These are phyloP conservation scores for Linnemannia schmuckeri DNA, from an alignment of 192 early-diverging fungal species.

Conservation along the genomic window DNA sequence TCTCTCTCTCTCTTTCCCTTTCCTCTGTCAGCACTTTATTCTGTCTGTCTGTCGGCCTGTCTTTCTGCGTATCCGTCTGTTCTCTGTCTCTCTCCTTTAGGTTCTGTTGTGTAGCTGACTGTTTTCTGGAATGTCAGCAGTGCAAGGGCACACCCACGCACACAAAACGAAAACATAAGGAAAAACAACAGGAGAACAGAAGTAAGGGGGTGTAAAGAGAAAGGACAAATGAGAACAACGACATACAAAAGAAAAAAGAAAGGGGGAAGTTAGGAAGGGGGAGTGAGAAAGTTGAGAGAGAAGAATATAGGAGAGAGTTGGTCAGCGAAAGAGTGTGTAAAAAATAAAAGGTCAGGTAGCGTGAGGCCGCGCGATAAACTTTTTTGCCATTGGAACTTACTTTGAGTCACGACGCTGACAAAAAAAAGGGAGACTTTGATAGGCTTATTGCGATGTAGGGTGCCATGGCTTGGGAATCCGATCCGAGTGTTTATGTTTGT, in stretches of 20 bases:
- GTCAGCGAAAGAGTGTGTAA: not conserved
- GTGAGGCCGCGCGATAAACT: not conserved
- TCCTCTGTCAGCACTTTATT: not conserved
- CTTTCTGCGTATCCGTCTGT: not conserved
- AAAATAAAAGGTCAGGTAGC: not conserved
- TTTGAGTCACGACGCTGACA: not conserved
- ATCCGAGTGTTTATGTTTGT: not conserved
- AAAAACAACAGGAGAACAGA: not conserved
- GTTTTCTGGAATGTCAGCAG: slow-evolving; percentile 8
- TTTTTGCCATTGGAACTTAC: not conserved
- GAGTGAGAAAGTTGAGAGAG: not conserved
- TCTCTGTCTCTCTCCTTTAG: not conserved
- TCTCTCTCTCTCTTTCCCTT: not conserved
- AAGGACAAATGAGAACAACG: not conserved
- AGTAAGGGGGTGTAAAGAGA: not conserved
- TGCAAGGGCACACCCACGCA: not conserved
- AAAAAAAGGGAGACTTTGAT: not conserved
- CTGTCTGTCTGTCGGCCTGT: not conserved
- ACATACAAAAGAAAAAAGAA: not conserved
- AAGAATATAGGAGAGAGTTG: not conserved
- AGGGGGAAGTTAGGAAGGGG: not conserved
- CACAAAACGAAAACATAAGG: not conserved
- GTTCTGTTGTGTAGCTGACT: not conserved
- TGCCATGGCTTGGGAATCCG: not conserved
- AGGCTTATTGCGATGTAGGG: not conserved